These are phyloP conservation scores for Diaporthe sp. DNA, from an alignment of 2,329 filamentous ascomycete genomes.

Conservation along the genomic window DNA sequence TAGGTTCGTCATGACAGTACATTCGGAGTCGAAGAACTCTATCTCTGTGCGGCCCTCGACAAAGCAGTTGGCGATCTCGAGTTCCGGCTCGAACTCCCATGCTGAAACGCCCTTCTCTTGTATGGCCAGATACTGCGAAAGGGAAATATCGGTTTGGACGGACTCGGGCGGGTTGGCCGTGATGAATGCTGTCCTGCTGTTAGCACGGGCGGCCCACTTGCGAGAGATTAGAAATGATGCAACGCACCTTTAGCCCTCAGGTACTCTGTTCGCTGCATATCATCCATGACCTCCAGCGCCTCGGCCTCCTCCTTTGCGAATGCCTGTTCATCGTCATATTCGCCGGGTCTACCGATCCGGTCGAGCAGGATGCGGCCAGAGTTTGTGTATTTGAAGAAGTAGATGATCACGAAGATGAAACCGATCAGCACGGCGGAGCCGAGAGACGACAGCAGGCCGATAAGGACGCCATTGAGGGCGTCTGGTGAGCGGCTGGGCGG, in stretches of 20 bases:
- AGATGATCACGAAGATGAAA: conserved; percentile 83
- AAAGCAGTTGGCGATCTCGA: conserved; percentile 99
- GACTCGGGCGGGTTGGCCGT: conserved; percentile 96
- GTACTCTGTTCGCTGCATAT: conserved; percentile 90
- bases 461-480: conserved; percentile 83
- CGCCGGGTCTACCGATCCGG: conserved; percentile 90
- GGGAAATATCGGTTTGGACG: conserved; percentile 93
- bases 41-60: conserved; percentile 97
- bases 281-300: conserved; percentile 95
- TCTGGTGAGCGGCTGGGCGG: conserved; percentile 49
- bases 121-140: conserved; percentile 97
- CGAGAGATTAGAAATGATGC: conserved; percentile 16
- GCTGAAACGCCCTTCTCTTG: conserved; percentile 99
- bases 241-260: conserved; percentile 89
- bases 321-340: conserved; percentile 97
- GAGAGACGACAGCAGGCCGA: conserved; percentile 94
- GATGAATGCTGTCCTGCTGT: conserved; percentile 78
- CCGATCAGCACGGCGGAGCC: conserved; percentile 90
- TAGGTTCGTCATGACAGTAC: conserved; percentile 95
- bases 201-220: conserved; percentile 29
- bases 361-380: conserved; percentile 93
- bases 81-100: conserved; percentile 99
- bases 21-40: conserved; percentile 98
- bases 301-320: conserved; percentile 95
- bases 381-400: conserved; percentile 92